Conservation (phyloP, 495 filamentous ascomycete species). For the Aspergillus baeticus region DNA sequence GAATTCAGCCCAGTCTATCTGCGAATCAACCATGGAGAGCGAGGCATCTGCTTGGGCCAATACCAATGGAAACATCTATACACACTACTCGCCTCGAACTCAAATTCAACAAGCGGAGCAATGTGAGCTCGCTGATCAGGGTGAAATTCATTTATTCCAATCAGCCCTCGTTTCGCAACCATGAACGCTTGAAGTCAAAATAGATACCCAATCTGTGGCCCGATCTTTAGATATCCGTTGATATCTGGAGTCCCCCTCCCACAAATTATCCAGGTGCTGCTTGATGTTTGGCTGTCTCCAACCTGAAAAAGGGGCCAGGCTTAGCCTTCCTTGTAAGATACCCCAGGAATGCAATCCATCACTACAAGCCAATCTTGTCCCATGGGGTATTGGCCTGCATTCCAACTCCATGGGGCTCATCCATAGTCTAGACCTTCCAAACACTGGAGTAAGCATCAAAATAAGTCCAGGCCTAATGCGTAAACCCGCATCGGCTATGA, state of each 20-base stretch:
- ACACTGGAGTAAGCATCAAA: neutral
- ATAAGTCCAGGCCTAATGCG: neutral
- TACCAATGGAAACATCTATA: too few species aligned
- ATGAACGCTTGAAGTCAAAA: neutral
- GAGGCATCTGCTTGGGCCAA: too few species aligned
- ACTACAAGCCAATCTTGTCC: neutral
- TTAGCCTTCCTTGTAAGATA: neutral
- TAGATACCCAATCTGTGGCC: constrained; percentile 2
- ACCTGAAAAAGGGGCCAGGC: neutral
- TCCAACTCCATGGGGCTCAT: neutral
- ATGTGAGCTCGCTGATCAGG: neutral
- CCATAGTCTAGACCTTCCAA: neutral
- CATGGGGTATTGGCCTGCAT: neutral
- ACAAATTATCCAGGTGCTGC: neutral
- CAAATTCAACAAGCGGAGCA: too few species aligned
- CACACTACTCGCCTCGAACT: too few species aligned
- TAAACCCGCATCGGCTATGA: neutral
- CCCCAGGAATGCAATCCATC: neutral
- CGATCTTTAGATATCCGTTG: neutral
- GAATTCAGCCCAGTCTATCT: too few species aligned
- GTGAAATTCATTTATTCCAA: neutral
- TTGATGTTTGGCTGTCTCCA: too few species aligned
- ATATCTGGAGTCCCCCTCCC: neutral
- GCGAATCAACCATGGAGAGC: too few species aligned
- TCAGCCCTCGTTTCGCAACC: neutral